Percentiles rank a stretch among this genome's conserved stretches.
These are phyloP conservation scores for Globisporangium perplexum DNA, from an alignment of 352 stramenopile species.

Conservation along the genomic window DNA sequence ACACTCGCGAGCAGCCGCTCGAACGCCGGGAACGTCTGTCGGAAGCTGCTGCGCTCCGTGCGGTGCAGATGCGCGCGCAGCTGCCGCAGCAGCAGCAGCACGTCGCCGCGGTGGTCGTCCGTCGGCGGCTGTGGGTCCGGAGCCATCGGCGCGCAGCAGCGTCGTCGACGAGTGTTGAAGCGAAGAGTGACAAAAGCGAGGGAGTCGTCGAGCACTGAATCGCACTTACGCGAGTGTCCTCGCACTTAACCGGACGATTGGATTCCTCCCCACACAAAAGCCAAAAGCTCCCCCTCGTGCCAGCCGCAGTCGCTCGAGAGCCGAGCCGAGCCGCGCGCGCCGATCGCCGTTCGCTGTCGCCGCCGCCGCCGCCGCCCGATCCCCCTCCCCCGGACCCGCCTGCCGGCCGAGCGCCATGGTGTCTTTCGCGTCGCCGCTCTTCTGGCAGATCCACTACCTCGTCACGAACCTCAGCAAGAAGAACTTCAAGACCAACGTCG, in stretches of 20 bases:
- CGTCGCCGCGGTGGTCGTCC: neutral
- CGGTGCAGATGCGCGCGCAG: neutral
- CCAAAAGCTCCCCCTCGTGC: too few relatives aligned
- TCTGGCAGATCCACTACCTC: slow-evolving; percentile 93
- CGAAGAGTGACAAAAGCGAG: too few relatives aligned
- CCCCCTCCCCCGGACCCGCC: neutral
- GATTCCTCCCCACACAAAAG: too few relatives aligned
- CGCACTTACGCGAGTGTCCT: too few relatives aligned
- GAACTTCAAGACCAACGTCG: slow-evolving; percentile 91
- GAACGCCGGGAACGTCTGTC: neutral
- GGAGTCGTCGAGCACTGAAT: too few relatives aligned
- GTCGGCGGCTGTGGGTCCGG: neutral
- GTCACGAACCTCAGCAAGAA: slow-evolving; percentile 93
- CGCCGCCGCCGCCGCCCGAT: too few relatives aligned
- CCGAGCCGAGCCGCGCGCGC: neutral
- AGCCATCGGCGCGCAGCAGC: too few relatives aligned
- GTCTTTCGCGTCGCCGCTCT: slow-evolving; percentile 89
- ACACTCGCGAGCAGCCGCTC: neutral
- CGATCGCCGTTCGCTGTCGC: too few relatives aligned
- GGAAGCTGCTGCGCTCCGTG: neutral
- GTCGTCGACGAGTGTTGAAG: too few relatives aligned
- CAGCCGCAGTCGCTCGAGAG: too few relatives aligned
- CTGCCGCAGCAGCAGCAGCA: neutral
- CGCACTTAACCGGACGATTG: too few relatives aligned
- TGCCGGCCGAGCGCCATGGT: slow-evolving; percentile 42